Evolutionary conservation across 176 grass and related monocot genomes (phyloP).

Genomic region (Eremochloa ophiuroides): DNA sequence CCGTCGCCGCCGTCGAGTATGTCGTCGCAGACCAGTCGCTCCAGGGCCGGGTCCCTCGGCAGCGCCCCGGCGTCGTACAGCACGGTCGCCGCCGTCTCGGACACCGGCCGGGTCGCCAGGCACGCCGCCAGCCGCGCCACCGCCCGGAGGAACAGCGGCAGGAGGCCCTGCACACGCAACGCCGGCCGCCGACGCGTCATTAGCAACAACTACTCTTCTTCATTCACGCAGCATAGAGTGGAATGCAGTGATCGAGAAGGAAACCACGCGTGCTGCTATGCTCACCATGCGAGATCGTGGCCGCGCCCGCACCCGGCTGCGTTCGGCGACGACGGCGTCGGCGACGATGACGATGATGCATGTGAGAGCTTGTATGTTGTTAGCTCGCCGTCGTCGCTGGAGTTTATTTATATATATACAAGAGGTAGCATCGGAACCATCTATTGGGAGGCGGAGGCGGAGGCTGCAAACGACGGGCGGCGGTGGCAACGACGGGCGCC

Average conservation of each 20-base stretch:
- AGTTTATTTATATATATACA: background rate
- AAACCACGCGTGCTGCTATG: background rate
- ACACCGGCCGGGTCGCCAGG: conserved; percentile 35
- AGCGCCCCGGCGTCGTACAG: conserved; percentile 67
- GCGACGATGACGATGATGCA: background rate
- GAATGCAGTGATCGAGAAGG: background rate
- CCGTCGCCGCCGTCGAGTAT: conserved; percentile 31
- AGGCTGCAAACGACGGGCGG: conserved; percentile 2
- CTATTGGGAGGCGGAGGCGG: background rate
- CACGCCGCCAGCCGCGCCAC: conserved; percentile 41
- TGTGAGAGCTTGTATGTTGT: background rate
- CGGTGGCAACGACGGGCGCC: conserved; percentile 38
- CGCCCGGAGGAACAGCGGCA: conserved; percentile 48
- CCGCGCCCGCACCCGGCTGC: background rate
- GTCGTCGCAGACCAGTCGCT: conserved; percentile 62
- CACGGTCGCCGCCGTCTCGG: conserved; percentile 55
- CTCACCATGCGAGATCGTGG: background rate
- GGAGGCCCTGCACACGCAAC: conserved; percentile 19
- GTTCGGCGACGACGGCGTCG: no score
- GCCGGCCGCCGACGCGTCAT: background rate
- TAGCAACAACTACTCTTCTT: no score
- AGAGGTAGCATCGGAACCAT: background rate
- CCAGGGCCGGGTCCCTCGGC: conserved; percentile 53
- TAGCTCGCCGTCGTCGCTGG: background rate
- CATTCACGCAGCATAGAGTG: no score